Percentiles rank a stretch among this genome's conserved stretches.
Conservation (phyloP, 192 early-diverging fungal species). For the Phlyctochytrium bullatum region DNA sequence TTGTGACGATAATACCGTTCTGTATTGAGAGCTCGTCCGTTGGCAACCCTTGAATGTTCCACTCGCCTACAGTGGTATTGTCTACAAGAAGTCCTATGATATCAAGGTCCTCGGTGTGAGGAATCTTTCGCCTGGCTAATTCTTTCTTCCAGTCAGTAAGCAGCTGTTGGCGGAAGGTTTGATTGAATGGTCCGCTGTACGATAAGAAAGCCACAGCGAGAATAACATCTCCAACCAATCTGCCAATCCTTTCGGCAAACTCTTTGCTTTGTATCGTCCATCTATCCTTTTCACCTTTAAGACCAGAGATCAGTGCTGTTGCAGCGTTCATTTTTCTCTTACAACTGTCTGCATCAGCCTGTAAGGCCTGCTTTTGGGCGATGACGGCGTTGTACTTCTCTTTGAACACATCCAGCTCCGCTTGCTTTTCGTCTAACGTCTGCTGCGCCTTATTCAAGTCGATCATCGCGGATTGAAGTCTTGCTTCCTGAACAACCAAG, state of each 20-base stretch:
- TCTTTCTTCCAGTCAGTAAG: slow-evolving; percentile 60
- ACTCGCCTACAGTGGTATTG: slow-evolving; percentile 60
- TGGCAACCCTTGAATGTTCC: slow-evolving; percentile 67
- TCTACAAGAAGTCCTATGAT: slow-evolving; percentile 61
- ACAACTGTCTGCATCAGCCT: slow-evolving; percentile 62
- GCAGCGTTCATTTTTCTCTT: slow-evolving; percentile 66
- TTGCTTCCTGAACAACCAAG: slow-evolving; percentile 60
- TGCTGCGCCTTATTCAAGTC: slow-evolving; percentile 59
- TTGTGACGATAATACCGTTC: slow-evolving; percentile 64
- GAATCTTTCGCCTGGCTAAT: slow-evolving; percentile 51
- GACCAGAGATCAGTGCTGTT: slow-evolving; percentile 55
- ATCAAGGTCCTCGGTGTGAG: slow-evolving; percentile 60
- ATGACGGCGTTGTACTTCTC: slow-evolving; percentile 64
- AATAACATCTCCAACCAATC: slow-evolving; percentile 61
- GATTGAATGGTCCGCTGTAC: slow-evolving; percentile 65
- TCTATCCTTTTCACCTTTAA: slow-evolving; percentile 66
- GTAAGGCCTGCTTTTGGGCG: slow-evolving; percentile 53
- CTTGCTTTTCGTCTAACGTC: slow-evolving; percentile 63
- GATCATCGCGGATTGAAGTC: slow-evolving; percentile 52
- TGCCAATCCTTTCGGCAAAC: slow-evolving; percentile 59
- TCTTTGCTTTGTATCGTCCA: slow-evolving; percentile 68
- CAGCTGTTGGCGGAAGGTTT: slow-evolving; percentile 52
- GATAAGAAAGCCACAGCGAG: slow-evolving; percentile 60
- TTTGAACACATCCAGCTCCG: slow-evolving; percentile 61
- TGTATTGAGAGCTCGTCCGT: slow-evolving; percentile 64